phyloP scores from a whole-genome alignment of 2,329 filamentous ascomycete species.

The Penicillium sp. region DNA sequence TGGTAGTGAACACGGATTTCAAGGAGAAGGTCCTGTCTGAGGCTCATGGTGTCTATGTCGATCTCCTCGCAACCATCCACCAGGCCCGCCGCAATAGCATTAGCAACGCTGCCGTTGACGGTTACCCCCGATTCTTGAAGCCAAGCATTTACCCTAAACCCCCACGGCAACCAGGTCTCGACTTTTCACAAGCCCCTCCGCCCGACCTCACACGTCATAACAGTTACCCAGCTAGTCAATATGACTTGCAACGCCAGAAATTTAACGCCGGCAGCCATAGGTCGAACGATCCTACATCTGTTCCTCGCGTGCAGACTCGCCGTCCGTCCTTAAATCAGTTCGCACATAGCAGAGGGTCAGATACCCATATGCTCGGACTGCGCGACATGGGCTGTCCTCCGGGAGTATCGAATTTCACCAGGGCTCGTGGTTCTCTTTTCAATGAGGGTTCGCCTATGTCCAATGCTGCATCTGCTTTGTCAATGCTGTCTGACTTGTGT shows the following conservation, averaged over 20 bases:
- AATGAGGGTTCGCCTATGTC: constrained; percentile 47
- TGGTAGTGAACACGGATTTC: constrained; percentile 51
- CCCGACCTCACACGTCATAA: constrained; percentile 32
- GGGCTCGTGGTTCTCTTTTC: constrained; percentile 32
- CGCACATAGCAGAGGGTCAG: constrained; percentile 24
- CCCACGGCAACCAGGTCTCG: constrained; percentile 55
- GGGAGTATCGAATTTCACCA: constrained; percentile 31
- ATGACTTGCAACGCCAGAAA: constrained; percentile 29
- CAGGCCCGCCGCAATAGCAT: constrained; percentile 47
- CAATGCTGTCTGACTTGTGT: constrained; percentile 71
- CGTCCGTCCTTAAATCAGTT: constrained; percentile 30
- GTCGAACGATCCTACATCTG: constrained; percentile 16
- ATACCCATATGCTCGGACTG: constrained; percentile 30
- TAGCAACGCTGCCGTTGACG: constrained; percentile 47
- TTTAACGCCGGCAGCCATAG: constrained; percentile 10
- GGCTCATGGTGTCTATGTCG: constrained; percentile 71
- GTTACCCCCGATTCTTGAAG: constrained; percentile 46
- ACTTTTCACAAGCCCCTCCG: constrained; percentile 42
- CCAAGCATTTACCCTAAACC: constrained; percentile 62
- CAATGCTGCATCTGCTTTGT: constrained; percentile 65
- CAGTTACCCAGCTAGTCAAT: constrained; percentile 39
- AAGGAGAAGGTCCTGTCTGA: constrained; percentile 67
- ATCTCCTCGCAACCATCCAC: constrained; percentile 65
- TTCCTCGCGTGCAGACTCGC: constrained; percentile 17
- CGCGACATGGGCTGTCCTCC: constrained; percentile 34